A percentile compares a stretch with the other conserved stretches of the same genome.
These are phyloP conservation scores for Fusarium udum DNA, from an alignment of 2,329 filamentous ascomycete genomes.

Conservation along the genomic window DNA sequence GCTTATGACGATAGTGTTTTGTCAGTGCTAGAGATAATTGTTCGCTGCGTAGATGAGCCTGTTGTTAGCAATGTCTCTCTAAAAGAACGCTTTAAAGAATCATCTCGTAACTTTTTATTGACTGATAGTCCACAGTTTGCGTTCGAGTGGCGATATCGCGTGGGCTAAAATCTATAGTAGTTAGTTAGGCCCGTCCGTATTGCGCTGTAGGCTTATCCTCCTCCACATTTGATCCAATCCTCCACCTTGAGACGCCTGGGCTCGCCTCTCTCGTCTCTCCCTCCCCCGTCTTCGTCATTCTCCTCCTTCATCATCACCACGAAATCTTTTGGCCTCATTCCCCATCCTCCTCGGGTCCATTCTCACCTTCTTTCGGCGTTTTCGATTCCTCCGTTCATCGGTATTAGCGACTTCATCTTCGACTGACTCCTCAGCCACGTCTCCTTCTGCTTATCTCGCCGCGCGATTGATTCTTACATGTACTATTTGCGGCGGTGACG, in stretches of 20 bases:
- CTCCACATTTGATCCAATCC: slow-evolving; percentile 30
- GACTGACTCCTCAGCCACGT: background rate
- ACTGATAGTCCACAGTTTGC: background rate
- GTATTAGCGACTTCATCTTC: background rate
- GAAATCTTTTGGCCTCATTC: slow-evolving; percentile 14
- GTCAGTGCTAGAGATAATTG: background rate
- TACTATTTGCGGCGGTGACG: slow-evolving; percentile 44
- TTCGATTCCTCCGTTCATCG: slow-evolving; percentile 5
- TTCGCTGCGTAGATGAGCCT: background rate
- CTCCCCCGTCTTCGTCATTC: slow-evolving; percentile 26
- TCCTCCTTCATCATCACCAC: slow-evolving; percentile 18
- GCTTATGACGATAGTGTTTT: background rate
- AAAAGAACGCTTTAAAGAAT: background rate
- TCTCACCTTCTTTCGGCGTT: slow-evolving; percentile 22
- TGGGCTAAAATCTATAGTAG: slow-evolving; percentile 17
- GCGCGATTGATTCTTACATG: slow-evolving; percentile 43
- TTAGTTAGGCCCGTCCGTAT: background rate
- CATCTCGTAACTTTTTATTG: background rate
- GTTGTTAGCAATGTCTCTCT: background rate
- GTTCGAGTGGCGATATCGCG: slow-evolving; percentile 33
- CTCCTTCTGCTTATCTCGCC: slow-evolving; percentile 17
- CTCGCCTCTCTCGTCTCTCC: slow-evolving; percentile 23
- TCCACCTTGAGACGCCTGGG: background rate
- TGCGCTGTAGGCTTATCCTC: slow-evolving; percentile 15
- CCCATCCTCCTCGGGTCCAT: slow-evolving; percentile 8